Evolutionary conservation across 371 early-diverging fungal species (phyloP), one percentile per base, ranked within the genome.

Genomic region (Mucor mucedo): DNA sequence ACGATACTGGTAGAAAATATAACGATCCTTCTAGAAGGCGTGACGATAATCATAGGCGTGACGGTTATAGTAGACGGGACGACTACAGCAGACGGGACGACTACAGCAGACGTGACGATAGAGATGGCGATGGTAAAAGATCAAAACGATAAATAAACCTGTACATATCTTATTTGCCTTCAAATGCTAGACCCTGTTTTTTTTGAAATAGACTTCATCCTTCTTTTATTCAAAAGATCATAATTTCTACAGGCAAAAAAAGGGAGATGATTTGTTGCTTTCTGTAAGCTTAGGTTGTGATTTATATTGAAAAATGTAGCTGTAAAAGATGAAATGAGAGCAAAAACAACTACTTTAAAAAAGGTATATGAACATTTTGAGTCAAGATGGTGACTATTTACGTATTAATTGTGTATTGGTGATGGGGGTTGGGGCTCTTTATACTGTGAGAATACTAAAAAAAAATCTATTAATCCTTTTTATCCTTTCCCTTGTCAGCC

Each of bases 401-500:
- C 14, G 21, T 38, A 5, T 38, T 53, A 16, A 38, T 33, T 32
- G 52, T 52, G 33, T 38, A 11, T 55, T 27, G 14, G 55, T 42
- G 29, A 16, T 9, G 40, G 29, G 29, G 2, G n/a, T 27, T 13
- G 5, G 9, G 8, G 2, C 27, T 14, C 33, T 44, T 57, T 44
- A 40, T 32, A 3, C 21, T 28, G 35, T 35, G 35, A 35, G 35
- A 35, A 35, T 35, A 21, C 21, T 35, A 35, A 4, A 6, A 35
- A 35, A 35, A 35, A 35, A 35, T 35, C 16, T 35, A 45, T 63
- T 21, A 56, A 8, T 69, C 57, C 35, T 40, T 60, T 21, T 72
- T 72, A 27, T 69, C 73, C 45, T 73, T 73, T 63, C 61, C 66
- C 30, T 63, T 62, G 8, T 63, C 63, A 13, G 49, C 39, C 48